Percentiles rank a stretch among this genome's conserved stretches.
These are phyloP conservation scores for Solanum appendiculatum DNA, from an alignment of 257 asterid genomes.

Conservation along the genomic window DNA sequence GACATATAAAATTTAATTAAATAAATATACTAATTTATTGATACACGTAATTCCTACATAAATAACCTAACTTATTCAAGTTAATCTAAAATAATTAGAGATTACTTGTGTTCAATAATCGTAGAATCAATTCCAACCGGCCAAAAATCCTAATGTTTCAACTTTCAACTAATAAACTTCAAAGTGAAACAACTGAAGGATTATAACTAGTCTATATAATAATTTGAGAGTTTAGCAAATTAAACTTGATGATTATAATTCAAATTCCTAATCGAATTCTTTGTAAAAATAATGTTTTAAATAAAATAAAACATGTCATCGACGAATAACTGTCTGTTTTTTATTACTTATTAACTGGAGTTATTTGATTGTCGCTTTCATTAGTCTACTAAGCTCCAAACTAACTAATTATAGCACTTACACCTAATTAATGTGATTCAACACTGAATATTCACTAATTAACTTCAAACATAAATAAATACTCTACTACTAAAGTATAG, in stretches of 20 bases:
- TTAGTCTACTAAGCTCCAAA: neutral
- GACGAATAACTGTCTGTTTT: neutral
- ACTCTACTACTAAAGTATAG: neutral
- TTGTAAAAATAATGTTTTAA: neutral
- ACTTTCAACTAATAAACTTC: neutral
- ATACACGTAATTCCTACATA: neutral
- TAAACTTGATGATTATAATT: neutral
- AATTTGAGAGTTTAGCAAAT: neutral
- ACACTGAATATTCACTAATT: neutral
- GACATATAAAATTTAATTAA: neutral
- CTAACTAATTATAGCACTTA: neutral
- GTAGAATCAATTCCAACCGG: neutral
- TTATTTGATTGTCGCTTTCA: neutral
- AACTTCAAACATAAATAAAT: neutral
- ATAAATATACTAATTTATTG: neutral
- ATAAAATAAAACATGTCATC: neutral
- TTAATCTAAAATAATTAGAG: neutral
- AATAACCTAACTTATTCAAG: neutral
- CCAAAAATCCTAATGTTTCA: neutral
- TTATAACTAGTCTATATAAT: neutral
- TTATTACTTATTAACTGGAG: neutral
- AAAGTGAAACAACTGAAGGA: neutral
- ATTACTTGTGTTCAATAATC: neutral
- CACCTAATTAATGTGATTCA: neutral
- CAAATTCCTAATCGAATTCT: neutral